Conservation (phyloP, 208 protist genomes). For the Trypanosoma grayi region DNA sequence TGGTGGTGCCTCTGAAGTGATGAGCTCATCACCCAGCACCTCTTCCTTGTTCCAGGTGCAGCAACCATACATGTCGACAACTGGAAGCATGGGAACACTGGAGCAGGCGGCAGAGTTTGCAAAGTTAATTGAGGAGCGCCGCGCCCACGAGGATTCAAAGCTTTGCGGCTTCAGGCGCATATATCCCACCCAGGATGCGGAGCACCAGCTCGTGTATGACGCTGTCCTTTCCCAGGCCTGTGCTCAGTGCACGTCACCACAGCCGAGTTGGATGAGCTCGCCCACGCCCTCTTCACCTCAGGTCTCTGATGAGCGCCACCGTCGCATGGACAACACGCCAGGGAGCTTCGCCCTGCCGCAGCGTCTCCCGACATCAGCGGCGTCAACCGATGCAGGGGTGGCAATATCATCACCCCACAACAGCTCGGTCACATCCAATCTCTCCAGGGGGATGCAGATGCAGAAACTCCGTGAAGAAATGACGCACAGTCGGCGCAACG, state of each 20-base stretch:
- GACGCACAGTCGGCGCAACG: not conserved
- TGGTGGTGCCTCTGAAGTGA: not conserved
- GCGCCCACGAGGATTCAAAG: constrained; percentile 68
- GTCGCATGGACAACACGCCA: constrained; percentile 1
- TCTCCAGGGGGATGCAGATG: constrained; percentile 4
- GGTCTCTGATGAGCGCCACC: constrained; percentile 13
- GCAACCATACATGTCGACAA: not conserved
- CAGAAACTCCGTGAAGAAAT: constrained; percentile 10
- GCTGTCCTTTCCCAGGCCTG: constrained; percentile 48
- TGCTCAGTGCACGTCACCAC: constrained; percentile 10
- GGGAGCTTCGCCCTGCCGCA: not conserved
- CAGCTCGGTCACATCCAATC: not conserved
- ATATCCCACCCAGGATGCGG: constrained; percentile 65
- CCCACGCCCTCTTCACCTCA: constrained; percentile 8
- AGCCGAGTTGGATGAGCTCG: not conserved
- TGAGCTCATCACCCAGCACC: constrained; percentile 1
- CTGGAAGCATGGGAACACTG: not conserved
- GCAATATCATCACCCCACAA: not conserved
- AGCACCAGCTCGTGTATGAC: constrained; percentile 71
- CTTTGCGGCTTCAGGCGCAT: constrained; percentile 77
- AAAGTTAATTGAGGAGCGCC: constrained; percentile 30
- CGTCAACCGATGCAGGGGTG: not conserved
- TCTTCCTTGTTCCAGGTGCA: constrained; percentile 2
- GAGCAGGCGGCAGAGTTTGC: constrained; percentile 2
- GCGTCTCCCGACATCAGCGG: not conserved